These are phyloP conservation scores for Leishmania tropica DNA, from an alignment of 208 protist genomes.

Conservation along the genomic window DNA sequence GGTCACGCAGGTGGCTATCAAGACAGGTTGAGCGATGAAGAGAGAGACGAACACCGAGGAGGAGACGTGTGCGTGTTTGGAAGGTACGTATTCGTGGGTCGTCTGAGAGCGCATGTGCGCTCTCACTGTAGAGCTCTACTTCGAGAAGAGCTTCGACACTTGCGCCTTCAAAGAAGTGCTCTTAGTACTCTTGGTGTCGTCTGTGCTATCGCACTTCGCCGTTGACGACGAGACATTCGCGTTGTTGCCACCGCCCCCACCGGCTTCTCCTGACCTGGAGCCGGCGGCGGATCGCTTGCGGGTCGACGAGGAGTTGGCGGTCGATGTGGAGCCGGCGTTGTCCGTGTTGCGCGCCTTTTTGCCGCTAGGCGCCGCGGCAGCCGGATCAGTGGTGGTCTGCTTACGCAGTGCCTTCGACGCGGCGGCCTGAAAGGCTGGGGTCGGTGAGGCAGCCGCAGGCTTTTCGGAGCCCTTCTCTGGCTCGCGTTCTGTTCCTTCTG, in stretches of 20 bases:
- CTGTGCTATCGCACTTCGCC: background rate
- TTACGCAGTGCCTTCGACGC: constrained; percentile 8
- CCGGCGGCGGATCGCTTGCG: background rate
- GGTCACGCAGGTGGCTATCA: background rate
- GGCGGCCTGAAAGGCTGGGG: background rate
- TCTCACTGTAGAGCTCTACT: background rate
- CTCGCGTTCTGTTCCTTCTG: background rate
- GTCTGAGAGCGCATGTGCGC: background rate
- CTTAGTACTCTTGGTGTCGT: too few species aligned
- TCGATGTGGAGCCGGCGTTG: background rate
- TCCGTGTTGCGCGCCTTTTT: background rate
- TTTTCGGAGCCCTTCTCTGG: background rate
- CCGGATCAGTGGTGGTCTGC: background rate
- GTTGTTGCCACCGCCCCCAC: background rate
- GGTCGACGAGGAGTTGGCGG: background rate
- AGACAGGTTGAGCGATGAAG: background rate
- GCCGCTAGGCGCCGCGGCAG: background rate
- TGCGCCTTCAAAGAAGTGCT: background rate
- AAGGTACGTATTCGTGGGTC: background rate
- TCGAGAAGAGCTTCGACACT: background rate
- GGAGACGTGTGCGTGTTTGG: background rate
- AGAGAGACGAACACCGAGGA: background rate
- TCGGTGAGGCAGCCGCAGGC: background rate
- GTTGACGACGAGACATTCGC: background rate
- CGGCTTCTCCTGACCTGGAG: background rate